These are phyloP conservation scores for Agaricus bisporus DNA, from an alignment of 768 basidiomycete genomes.

Conservation along the genomic window DNA sequence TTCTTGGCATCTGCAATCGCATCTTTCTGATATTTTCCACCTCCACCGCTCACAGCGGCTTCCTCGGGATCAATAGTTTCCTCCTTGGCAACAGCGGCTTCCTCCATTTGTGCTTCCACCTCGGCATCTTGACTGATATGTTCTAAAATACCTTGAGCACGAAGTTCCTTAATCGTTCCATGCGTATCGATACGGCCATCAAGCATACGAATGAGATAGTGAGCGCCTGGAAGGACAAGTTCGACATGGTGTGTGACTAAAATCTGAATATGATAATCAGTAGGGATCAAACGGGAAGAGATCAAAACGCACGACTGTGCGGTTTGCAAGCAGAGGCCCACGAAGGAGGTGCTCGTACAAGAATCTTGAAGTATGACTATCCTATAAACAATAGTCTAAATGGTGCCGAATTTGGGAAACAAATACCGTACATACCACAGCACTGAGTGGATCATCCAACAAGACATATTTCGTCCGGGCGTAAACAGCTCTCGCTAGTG, in stretches of 20 bases:
- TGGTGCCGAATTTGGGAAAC: not conserved
- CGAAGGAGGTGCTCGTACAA: conserved; percentile 25
- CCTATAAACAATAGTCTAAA: conserved; percentile 12
- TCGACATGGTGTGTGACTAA: conserved; percentile 84
- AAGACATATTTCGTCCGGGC: conserved; percentile 62
- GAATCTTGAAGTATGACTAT: conserved; percentile 29
- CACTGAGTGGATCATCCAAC: conserved; percentile 79
- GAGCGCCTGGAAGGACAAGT: conserved; percentile 66
- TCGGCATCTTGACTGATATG: conserved; percentile 48
- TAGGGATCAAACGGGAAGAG: not conserved
- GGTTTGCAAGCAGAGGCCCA: conserved; percentile 25
- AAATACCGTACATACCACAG: conserved; percentile 48
- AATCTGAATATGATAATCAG: conserved; percentile 29
- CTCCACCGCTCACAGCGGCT: conserved; percentile 12
- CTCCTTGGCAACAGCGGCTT: conserved; percentile 27
- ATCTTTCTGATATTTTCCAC: conserved; percentile 18
- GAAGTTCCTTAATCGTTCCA: conserved; percentile 62
- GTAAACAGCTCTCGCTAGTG: conserved; percentile 79
- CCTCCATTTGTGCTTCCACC: conserved; percentile 41
- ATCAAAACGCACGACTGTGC: conserved; percentile 24
- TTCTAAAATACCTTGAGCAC: conserved; percentile 53
- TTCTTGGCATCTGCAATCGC: conserved; percentile 41
- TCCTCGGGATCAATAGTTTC: conserved; percentile 14
- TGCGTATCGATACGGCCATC: conserved; percentile 78
- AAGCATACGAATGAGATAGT: conserved; percentile 73